These are phyloP conservation scores for Lichenothelia convexa DNA, from an alignment of 495 filamentous ascomycete genomes.

Conservation along the genomic window DNA sequence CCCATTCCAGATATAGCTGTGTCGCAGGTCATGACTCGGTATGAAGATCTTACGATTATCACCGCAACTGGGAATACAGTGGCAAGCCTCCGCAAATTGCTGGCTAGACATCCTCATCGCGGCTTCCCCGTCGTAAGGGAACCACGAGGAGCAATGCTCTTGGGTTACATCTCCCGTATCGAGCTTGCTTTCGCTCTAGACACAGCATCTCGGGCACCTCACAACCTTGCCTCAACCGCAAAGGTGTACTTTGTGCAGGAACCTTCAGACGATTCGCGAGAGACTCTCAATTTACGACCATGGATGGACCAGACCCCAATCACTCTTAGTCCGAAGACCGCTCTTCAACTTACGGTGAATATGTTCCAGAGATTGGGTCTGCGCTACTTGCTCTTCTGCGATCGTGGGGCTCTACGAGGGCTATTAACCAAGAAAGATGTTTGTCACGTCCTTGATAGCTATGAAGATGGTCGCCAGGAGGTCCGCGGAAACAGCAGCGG, in stretches of 20 bases:
- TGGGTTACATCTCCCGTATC: constrained; percentile 87
- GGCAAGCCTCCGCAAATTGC: constrained; percentile 45
- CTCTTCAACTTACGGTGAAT: constrained; percentile 60
- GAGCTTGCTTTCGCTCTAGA: constrained; percentile 72
- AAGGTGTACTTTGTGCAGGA: constrained; percentile 74
- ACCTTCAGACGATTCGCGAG: constrained; percentile 58
- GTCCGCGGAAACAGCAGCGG: too few species aligned
- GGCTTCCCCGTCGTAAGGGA: constrained; percentile 85
- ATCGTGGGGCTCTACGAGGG: constrained; percentile 64
- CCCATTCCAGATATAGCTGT: constrained; percentile 64
- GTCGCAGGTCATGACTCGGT: constrained; percentile 71
- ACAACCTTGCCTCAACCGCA: constrained; percentile 45
- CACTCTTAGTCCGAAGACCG: constrained; percentile 57
- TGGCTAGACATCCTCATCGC: constrained; percentile 58
- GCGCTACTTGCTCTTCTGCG: constrained; percentile 73
- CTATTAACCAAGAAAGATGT: constrained; percentile 95
- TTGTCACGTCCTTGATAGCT: constrained; percentile 79
- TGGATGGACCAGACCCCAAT: constrained; percentile 99
- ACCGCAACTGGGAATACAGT: constrained; percentile 80
- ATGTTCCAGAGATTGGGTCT: constrained; percentile 91
- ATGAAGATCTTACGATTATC: constrained; percentile 78
- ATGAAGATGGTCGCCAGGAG: constrained; percentile 47
- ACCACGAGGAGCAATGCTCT: constrained; percentile 48
- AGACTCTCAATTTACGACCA: constrained; percentile 69
- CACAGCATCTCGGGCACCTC: constrained; percentile 29